Evolutionary conservation across 1,284 basidiomycete species (phyloP).

Genomic region (Earliella scabrosa): DNA sequence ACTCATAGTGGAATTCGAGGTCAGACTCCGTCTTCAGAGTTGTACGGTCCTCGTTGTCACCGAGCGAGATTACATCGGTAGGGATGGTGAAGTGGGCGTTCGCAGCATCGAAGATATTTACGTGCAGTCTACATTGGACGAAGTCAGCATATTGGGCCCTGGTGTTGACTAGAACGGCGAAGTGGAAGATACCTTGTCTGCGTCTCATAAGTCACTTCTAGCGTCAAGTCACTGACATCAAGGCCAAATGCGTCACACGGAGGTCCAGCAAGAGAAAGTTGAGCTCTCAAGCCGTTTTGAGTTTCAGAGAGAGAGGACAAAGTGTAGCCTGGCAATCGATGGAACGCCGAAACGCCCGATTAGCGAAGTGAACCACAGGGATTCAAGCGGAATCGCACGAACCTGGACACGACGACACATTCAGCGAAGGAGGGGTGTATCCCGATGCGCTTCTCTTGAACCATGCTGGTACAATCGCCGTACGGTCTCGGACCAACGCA

Average conservation of each 20-base stretch:
- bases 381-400: slow-evolving; percentile 5
- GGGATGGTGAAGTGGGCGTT: slow-evolving; percentile 74
- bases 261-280: slow-evolving; percentile 58
- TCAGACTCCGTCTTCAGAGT: slow-evolving; percentile 49
- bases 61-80: slow-evolving; percentile 27
- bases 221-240: slow-evolving; percentile 65
- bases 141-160: slow-evolving; percentile 73
- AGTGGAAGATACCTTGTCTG: slow-evolving; percentile 42
- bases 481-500: slow-evolving; percentile 13
- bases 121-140: slow-evolving; percentile 68
- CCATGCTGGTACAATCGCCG: slow-evolving; percentile 8
- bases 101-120: slow-evolving; percentile 68
- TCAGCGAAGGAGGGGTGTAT: slow-evolving; percentile 12
- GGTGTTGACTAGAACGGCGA: slow-evolving; percentile 78
- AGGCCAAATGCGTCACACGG: slow-evolving; percentile 76
- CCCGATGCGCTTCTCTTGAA: slow-evolving; percentile 10
- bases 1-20: slow-evolving; percentile 69
- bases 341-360: background rate
- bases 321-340: slow-evolving; percentile 50
- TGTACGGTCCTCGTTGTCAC: slow-evolving; percentile 54
- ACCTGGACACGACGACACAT: slow-evolving; percentile 27
- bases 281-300: slow-evolving; percentile 56
- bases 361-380: background rate
- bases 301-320: slow-evolving; percentile 50
- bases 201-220: slow-evolving; percentile 71